Evolutionary conservation across 2,329 filamentous ascomycete genomes (phyloP).

Genomic region (Penicillium sp.): DNA sequence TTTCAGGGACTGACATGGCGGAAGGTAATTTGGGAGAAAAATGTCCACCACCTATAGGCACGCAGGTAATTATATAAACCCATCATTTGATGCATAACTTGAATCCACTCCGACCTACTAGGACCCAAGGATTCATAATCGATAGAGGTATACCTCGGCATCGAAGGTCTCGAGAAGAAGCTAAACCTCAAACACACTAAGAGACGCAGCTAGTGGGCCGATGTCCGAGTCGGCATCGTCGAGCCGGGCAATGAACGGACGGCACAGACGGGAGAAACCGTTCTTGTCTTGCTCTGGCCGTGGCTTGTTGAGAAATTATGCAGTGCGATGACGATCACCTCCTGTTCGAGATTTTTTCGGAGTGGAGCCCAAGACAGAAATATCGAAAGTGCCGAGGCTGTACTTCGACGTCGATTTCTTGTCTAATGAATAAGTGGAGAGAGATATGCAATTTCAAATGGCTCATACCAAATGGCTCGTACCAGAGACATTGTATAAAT

Average conservation of each 20-base stretch:
- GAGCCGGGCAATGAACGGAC: neutral
- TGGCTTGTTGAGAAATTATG: neutral
- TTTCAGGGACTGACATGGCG: constrained; percentile 13
- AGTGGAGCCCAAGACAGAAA: constrained; percentile 6
- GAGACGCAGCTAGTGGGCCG: neutral
- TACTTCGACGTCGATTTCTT: neutral
- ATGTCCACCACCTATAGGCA: too few relatives aligned
- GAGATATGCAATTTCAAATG: constrained; percentile 5
- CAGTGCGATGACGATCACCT: neutral
- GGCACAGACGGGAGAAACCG: neutral
- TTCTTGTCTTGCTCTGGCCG: neutral
- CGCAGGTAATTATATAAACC: too few relatives aligned
- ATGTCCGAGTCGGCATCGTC: neutral
- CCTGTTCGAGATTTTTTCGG: neutral
- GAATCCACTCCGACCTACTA: neutral
- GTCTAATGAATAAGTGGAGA: constrained; percentile 3
- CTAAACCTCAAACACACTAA: neutral
- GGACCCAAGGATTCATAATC: neutral
- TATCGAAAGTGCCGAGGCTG: constrained; percentile 16
- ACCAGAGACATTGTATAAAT: constrained; percentile 12
- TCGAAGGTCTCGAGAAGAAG: neutral
- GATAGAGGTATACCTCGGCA: neutral
- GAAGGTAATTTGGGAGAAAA: neutral
- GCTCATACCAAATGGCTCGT: neutral
- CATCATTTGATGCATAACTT: neutral